Conservation (phyloP, 768 basidiomycete genomes). For the Inosperma sp. region DNA sequence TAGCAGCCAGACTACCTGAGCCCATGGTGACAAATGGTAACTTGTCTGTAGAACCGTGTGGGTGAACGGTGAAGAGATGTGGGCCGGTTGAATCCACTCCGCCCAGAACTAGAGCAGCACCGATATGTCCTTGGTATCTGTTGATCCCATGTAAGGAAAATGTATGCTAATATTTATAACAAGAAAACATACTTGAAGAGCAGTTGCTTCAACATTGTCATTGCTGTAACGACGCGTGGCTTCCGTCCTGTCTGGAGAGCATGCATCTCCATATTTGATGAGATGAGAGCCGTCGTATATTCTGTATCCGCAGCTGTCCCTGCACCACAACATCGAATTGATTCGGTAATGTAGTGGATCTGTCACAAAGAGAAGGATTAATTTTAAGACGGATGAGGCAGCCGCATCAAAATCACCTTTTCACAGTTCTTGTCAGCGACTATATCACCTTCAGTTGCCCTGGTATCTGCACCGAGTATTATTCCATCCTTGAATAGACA, state of each 20-base stretch:
- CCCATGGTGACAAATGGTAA: conserved; percentile 99
- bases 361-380: conserved; percentile 26
- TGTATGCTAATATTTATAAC: not conserved
- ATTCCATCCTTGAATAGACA: conserved; percentile 91
- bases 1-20: conserved; percentile 91
- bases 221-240: conserved; percentile 92
- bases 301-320: conserved; percentile 99
- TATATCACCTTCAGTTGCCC: conserved; percentile 91
- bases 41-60: conserved; percentile 98
- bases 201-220: conserved; percentile 98
- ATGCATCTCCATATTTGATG: conserved; percentile 94
- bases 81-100: conserved; percentile 94
- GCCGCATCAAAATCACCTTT: conserved; percentile 77
- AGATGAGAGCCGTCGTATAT: conserved; percentile 91
- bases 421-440: conserved; percentile 99
- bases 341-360: conserved; percentile 97
- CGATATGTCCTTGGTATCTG: conserved; percentile 90
- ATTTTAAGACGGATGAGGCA: not conserved
- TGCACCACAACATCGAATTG: conserved; percentile 96
- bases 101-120: conserved; percentile 93
- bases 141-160: not conserved
- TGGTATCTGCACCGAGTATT: conserved; percentile 92
- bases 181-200: conserved; percentile 65
- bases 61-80: conserved; percentile 92
- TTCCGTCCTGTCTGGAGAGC: conserved; percentile 85